Base-by-base conservation (phyloP, 805 yeast species). In the Lipomyces anomalus region DNA sequence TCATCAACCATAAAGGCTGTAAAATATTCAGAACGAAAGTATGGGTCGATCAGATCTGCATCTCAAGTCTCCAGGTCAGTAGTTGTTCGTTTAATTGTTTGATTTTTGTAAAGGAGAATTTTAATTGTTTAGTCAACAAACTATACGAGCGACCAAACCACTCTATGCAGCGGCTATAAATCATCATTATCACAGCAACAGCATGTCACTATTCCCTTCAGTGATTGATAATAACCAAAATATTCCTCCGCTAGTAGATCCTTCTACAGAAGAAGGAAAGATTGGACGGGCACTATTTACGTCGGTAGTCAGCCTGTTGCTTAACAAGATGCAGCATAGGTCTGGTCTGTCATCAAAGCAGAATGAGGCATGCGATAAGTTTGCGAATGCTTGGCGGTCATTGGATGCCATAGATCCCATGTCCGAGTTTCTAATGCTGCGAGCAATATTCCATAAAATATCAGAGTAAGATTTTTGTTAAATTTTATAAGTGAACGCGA, bases 381-480 rank as follows among this genome's bases (percentile, higher is more conserved):
- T 54, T 17, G 40, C 41, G 35, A 35, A 28, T 22, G 51, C 41
- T 4, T 54, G 57, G 57, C 43, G 33, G 22, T 28, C 40, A 4
- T 24, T 54, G 21, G 56, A 53, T 21, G 48, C 52, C 6, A 23
- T 39, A 9, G 42, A 51, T 34, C 53, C 56, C n/a, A 55, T 40
- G 26, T 38, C 32, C 4, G 52, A 42, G 38, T 35, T 28, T 21
- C 23, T 26, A 38, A 9, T 52, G 20, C 22, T 52, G 33, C 35
- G 41, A 29, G 17, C 40, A 17, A 18, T 46, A 18, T n/a, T 45
- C 16, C 13, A 28, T 6, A 42, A 41, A 18, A 39, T 51, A 28
- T 36, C 38, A 22, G 48, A 35, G 4, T 18, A 35, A 18, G 40
- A 22, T 13, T n/a, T n/a, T n/a, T n/a, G n/a, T n/a, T n/a, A n/a